Percentiles rank a stretch among this genome's conserved stretches.
These are phyloP conservation scores for Colletotrichum kahawae DNA, from an alignment of 2,329 filamentous ascomycete genomes.

Conservation along the genomic window DNA sequence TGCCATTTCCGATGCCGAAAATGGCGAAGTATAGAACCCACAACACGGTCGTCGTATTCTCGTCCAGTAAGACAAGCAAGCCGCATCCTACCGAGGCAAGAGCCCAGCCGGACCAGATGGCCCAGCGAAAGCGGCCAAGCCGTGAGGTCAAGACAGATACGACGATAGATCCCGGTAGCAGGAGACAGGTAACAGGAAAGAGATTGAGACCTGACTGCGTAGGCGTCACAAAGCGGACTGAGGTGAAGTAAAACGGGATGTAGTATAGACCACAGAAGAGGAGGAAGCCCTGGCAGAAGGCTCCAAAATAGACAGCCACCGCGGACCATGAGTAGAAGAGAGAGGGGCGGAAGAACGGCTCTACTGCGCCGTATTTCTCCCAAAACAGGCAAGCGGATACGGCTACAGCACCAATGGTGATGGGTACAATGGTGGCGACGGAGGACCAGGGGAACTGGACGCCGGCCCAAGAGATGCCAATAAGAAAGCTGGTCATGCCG, in stretches of 20 bases:
- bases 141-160: background rate
- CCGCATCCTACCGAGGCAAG: background rate
- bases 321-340: background rate
- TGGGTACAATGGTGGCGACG: background rate
- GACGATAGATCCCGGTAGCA: background rate
- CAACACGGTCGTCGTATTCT: background rate
- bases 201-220: background rate
- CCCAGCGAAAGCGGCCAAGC: background rate
- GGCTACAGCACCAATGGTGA: background rate
- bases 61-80: background rate
- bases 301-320: background rate
- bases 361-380: background rate
- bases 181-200: background rate
- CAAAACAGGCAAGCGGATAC: background rate
- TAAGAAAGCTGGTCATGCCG: background rate
- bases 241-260: background rate
- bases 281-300: background rate
- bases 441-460: background rate
- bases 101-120: background rate
- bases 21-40: background rate
- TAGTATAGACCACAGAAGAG: background rate
- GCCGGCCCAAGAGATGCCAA: background rate
- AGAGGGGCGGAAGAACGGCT: background rate
- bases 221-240: background rate
- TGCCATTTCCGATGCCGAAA: background rate